Evolutionary conservation across 2,329 filamentous ascomycete genomes (phyloP).

Genomic region (Paecilomyces variotii): DNA sequence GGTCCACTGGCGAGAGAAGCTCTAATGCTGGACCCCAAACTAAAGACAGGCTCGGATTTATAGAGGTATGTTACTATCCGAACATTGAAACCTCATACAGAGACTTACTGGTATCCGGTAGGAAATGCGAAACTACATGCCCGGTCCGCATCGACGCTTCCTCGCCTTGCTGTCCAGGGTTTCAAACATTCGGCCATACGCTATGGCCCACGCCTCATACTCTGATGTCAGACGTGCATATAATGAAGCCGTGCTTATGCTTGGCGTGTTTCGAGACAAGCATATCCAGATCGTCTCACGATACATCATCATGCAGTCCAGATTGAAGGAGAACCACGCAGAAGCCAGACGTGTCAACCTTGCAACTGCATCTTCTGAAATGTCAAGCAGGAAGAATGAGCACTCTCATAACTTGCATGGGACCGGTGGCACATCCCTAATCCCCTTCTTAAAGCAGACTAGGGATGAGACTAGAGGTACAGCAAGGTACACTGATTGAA

Average conservation of each 20-base stretch:
- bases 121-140: slow-evolving; percentile 50
- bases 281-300: slow-evolving; percentile 47
- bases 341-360: slow-evolving; percentile 27
- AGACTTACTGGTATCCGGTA: slow-evolving; percentile 11
- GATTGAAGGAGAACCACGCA: slow-evolving; percentile 9
- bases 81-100: neutral
- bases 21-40: slow-evolving; percentile 11
- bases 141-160: slow-evolving; percentile 44
- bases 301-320: slow-evolving; percentile 44
- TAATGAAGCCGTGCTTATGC: slow-evolving; percentile 37
- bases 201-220: slow-evolving; percentile 26
- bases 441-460: slow-evolving; percentile 46
- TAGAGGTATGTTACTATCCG: slow-evolving; percentile 12
- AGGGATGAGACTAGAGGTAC: slow-evolving; percentile 43
- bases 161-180: slow-evolving; percentile 38
- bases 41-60: slow-evolving; percentile 20
- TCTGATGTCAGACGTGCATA: slow-evolving; percentile 34
- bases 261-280: slow-evolving; percentile 42
- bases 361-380: slow-evolving; percentile 38
- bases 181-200: slow-evolving; percentile 40
- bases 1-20: slow-evolving; percentile 27
- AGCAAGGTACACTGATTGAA: slow-evolving; percentile 18
- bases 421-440: slow-evolving; percentile 46
- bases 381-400: slow-evolving; percentile 20
- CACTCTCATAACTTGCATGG: slow-evolving; percentile 36